phyloP scores from a whole-genome alignment of 139 green algal genomes.

The Chlamydomonas sphaeroides region DNA sequence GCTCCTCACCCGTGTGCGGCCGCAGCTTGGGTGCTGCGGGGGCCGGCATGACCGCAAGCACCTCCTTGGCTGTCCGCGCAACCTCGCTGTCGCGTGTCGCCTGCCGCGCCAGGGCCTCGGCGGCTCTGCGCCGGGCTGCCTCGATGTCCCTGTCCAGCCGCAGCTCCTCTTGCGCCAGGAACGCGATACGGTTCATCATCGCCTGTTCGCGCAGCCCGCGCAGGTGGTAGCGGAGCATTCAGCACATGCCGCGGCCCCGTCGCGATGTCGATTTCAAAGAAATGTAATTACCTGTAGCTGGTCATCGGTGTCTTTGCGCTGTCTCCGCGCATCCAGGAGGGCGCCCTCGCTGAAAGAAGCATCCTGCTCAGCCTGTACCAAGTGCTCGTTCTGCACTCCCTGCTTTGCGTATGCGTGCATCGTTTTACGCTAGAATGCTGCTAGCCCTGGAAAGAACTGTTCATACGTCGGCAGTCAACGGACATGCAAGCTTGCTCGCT shows the following conservation, averaged over 20 bases:
- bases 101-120: slow-evolving; percentile 22
- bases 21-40: not conserved
- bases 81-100: slow-evolving; percentile 19
- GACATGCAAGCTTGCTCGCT: no score
- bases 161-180: slow-evolving; percentile 35
- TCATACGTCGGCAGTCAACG: no score
- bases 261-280: no score
- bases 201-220: no score
- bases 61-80: slow-evolving; percentile 11
- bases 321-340: slow-evolving; percentile 10
- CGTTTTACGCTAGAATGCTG: no score
- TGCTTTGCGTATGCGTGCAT: no score
- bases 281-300: slow-evolving; percentile 31
- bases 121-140: slow-evolving; percentile 1
- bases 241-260: no score
- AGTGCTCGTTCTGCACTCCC: no score
- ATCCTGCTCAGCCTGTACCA: no score
- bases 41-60: slow-evolving; percentile 21
- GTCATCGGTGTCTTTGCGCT: slow-evolving; percentile 33
- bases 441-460: no score
- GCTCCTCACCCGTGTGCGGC: slow-evolving; percentile 27
- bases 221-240: no score
- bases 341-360: no score
- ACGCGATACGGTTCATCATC: slow-evolving; percentile 41
- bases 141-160: slow-evolving; percentile 36